Conservation (phyloP, 140 eudicot genomes). For the Bidens hawaiensis region DNA sequence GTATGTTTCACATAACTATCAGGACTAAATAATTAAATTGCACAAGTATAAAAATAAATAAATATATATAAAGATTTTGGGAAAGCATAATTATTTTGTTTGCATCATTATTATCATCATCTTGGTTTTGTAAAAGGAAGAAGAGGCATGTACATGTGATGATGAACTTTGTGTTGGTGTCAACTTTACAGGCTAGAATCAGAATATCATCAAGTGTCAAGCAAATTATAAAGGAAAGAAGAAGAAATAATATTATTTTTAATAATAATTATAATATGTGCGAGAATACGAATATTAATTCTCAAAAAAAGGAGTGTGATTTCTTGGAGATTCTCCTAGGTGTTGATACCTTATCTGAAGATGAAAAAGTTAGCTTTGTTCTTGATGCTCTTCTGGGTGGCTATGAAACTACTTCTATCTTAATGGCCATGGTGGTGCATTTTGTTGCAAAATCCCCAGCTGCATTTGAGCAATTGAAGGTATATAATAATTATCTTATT, state of each 20-base stretch:
- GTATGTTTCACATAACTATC: not conserved
- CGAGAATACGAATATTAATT: conserved; percentile 26
- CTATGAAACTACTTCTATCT: conserved; percentile 72
- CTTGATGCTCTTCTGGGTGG: conserved; percentile 87
- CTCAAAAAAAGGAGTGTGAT: conserved; percentile 45
- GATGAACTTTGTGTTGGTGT: conserved; percentile 49
- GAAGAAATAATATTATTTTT: conserved; percentile 35
- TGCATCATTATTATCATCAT: conserved; percentile 30
- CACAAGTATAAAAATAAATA: not conserved
- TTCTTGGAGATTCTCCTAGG: conserved; percentile 65
- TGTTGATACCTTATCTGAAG: conserved; percentile 73
- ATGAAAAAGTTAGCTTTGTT: conserved; percentile 86
- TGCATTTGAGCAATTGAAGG: conserved; percentile 65
- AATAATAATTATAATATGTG: conserved; percentile 20
- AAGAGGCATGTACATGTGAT: conserved; percentile 56
- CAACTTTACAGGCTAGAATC: conserved; percentile 90
- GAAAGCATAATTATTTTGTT: conserved; percentile 31
- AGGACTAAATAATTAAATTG: not conserved
- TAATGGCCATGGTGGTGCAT: conserved; percentile 56
- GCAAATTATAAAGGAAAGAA: conserved; percentile 81
- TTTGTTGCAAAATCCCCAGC: conserved; percentile 53
- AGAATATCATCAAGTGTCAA: conserved; percentile 81
- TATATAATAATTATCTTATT: too few relatives aligned
- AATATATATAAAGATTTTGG: not conserved
- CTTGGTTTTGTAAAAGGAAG: conserved; percentile 33